A percentile compares a stretch with the other conserved stretches of the same genome.
Conservation (phyloP, 768 basidiomycete genomes). For the Tulasnella sp. region DNA sequence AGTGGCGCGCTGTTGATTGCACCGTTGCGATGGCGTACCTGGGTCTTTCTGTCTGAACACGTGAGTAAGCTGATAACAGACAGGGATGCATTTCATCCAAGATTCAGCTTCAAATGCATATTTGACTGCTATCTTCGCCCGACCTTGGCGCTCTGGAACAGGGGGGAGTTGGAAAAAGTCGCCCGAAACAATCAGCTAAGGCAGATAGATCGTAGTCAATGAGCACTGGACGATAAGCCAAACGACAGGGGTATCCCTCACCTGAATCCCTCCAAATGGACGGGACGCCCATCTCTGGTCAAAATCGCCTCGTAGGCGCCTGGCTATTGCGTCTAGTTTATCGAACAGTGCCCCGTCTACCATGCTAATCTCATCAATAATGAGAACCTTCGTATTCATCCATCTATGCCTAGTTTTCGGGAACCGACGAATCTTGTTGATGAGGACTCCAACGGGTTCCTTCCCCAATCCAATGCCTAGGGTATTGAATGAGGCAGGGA, state of each 20-base stretch:
- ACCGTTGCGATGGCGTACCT: constrained; percentile 23
- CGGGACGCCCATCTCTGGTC: no score
- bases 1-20: background rate
- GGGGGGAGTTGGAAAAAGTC: constrained; percentile 39
- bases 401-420: constrained; percentile 50
- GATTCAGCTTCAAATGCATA: constrained; percentile 34
- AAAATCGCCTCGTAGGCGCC: constrained; percentile 25
- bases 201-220: background rate
- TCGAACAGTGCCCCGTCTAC: constrained; percentile 25
- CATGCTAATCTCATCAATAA: constrained; percentile 25
- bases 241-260: constrained; percentile 1
- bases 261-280: constrained; percentile 36
- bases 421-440: constrained; percentile 42
- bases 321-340: constrained; percentile 32
- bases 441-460: constrained; percentile 39
- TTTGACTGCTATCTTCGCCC: constrained; percentile 22
- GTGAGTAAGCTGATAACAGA: constrained; percentile 33
- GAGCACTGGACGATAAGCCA: background rate
- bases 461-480: constrained; percentile 65
- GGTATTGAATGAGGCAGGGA: background rate
- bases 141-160: constrained; percentile 26
- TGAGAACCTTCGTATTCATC: constrained; percentile 47
- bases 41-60: constrained; percentile 37
- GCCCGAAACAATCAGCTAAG: constrained; percentile 32
- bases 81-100: constrained; percentile 31